A percentile compares a stretch with the other conserved stretches of the same genome.
Conservation (phyloP, 2,329 filamentous ascomycete species). For the Didymella exigua region DNA sequence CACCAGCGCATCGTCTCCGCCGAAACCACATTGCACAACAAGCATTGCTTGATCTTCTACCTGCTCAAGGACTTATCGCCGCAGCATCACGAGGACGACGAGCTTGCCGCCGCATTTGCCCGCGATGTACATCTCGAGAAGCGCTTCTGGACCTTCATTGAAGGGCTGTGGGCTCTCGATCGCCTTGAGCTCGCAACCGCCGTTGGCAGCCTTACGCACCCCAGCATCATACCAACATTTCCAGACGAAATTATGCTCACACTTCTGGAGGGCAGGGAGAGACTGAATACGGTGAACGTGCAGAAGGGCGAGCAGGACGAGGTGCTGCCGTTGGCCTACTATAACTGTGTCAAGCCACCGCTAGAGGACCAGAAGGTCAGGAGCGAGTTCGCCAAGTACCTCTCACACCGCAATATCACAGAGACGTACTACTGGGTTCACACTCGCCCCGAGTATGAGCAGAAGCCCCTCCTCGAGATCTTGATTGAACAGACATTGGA, state of each 20-base stretch:
- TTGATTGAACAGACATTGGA: conserved; percentile 57
- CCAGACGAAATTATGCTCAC: conserved; percentile 78
- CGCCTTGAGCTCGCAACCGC: conserved; percentile 68
- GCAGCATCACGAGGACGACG: conserved; percentile 53
- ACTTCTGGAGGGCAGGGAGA: conserved; percentile 59
- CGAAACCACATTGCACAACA: conserved; percentile 72
- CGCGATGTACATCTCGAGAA: conserved; percentile 68
- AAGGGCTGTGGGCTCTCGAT: conserved; percentile 82
- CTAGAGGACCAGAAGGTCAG: conserved; percentile 68
- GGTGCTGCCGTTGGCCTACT: conserved; percentile 74
- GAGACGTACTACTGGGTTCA: conserved; percentile 78
- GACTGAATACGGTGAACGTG: conserved; percentile 25
- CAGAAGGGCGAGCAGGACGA: conserved; percentile 46
- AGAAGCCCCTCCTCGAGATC: conserved; percentile 69
- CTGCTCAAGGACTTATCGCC: conserved; percentile 75
- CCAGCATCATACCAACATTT: conserved; percentile 79
- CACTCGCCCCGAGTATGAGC: conserved; percentile 65
- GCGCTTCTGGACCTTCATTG: conserved; percentile 80
- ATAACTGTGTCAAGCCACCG: conserved; percentile 74
- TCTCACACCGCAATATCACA: conserved; percentile 69
- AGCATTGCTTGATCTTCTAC: conserved; percentile 83
- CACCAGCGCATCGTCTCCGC: conserved; percentile 72
- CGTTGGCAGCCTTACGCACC: conserved; percentile 77
- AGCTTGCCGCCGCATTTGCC: conserved; percentile 65
- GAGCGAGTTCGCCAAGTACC: conserved; percentile 70